These are phyloP conservation scores for Sistotremastrum niveocremeum DNA, from an alignment of 768 basidiomycete species.

Conservation along the genomic window DNA sequence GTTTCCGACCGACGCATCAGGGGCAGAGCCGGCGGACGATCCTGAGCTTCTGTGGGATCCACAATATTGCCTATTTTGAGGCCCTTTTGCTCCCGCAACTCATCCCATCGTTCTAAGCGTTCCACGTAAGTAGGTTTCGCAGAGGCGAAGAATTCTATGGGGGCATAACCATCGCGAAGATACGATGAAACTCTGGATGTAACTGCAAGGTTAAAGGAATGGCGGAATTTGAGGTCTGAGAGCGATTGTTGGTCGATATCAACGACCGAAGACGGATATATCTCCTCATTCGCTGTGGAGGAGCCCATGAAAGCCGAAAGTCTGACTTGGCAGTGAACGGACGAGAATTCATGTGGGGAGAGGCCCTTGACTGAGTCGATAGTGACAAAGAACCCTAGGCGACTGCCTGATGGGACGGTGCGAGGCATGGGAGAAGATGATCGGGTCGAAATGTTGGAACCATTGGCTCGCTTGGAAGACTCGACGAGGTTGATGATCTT, in stretches of 20 bases:
- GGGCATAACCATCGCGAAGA: conserved; percentile 64
- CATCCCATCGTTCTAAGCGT: conserved; percentile 87
- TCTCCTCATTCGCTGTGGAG: conserved; percentile 57
- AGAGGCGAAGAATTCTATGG: conserved; percentile 83
- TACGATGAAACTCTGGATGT: conserved; percentile 61
- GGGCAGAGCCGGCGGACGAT: conserved; percentile 31
- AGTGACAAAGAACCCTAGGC: conserved; percentile 71
- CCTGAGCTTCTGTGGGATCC: conserved; percentile 21
- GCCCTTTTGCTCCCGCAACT: conserved; percentile 66
- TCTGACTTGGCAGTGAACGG: conserved; percentile 77
- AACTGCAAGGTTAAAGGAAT: conserved; percentile 66
- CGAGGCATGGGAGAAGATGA: conserved; percentile 63
- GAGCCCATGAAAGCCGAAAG: conserved; percentile 78
- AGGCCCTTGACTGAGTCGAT: conserved; percentile 84
- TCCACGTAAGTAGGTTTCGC: conserved; percentile 74
- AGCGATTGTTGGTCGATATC: conserved; percentile 61
- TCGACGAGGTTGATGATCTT: conserved; percentile 62
- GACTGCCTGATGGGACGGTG: conserved; percentile 57
- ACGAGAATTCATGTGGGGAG: conserved; percentile 78
- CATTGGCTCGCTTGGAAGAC: conserved; percentile 43
- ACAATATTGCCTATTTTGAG: conserved; percentile 13
- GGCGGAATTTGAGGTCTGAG: conserved; percentile 73
- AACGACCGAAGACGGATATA: conserved; percentile 61
- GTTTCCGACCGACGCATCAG: conserved; percentile 87
- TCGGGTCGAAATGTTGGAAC: conserved; percentile 55